Evolutionary conservation across 2,329 filamentous ascomycete genomes (phyloP).

Genomic region (Xylaria sp.): DNA sequence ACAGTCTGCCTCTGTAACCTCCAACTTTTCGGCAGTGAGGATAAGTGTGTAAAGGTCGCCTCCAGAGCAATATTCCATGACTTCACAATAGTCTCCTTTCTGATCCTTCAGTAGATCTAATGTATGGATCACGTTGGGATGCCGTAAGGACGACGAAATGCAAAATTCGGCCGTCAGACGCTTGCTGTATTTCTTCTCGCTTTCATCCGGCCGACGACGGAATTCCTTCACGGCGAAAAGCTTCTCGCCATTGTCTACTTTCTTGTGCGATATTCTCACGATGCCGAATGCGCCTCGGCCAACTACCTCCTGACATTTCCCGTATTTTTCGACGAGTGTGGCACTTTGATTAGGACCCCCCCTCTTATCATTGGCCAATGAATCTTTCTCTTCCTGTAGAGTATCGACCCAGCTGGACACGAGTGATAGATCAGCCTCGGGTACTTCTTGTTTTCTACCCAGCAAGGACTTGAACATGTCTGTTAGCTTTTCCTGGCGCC

Average conservation of each 20-base stretch:
- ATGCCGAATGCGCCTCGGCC: slow-evolving; percentile 97
- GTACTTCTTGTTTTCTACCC: slow-evolving; percentile 81
- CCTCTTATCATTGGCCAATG: slow-evolving; percentile 79
- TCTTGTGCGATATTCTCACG: slow-evolving; percentile 97
- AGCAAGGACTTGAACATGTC: slow-evolving; percentile 91
- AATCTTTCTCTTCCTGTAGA: slow-evolving; percentile 86
- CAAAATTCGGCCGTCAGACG: slow-evolving; percentile 97
- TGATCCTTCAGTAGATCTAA: slow-evolving; percentile 94
- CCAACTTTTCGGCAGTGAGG: slow-evolving; percentile 89
- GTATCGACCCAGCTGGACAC: slow-evolving; percentile 98
- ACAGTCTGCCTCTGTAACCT: slow-evolving; percentile 93
- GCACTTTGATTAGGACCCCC: slow-evolving; percentile 77
- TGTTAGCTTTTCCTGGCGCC: slow-evolving; percentile 92
- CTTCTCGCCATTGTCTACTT: slow-evolving; percentile 87
- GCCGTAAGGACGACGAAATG: slow-evolving; percentile 94
- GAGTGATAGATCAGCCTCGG: slow-evolving; percentile 86
- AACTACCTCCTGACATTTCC: slow-evolving; percentile 97
- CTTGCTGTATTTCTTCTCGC: slow-evolving; percentile 97
- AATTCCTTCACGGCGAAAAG: slow-evolving; percentile 99
- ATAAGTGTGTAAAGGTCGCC: slow-evolving; percentile 96
- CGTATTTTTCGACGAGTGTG: slow-evolving; percentile 94
- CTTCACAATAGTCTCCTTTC: slow-evolving; percentile 98
- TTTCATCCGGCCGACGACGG: slow-evolving; percentile 91
- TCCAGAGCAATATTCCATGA: slow-evolving; percentile 99
- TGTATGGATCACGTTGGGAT: slow-evolving; percentile 98